Percentiles rank a stretch among this genome's conserved stretches.
Conservation (phyloP, 2,329 filamentous ascomycete genomes). For the Arachnomyces sp. region DNA sequence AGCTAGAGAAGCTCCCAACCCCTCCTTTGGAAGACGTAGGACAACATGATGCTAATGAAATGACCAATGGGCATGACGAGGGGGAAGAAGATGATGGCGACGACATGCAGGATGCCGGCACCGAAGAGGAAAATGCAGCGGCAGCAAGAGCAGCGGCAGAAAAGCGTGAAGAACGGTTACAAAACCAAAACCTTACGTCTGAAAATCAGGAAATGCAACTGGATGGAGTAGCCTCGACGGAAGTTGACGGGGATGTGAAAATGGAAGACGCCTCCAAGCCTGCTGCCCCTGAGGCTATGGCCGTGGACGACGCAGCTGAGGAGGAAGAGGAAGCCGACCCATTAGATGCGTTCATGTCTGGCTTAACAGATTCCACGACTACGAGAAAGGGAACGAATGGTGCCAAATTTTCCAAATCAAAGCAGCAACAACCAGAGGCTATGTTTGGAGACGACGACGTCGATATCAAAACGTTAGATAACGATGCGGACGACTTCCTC, state of each 20-base stretch:
- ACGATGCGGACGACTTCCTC: constrained; percentile 57
- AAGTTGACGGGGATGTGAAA: constrained; percentile 41
- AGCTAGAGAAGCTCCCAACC: constrained; percentile 82
- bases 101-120: constrained; percentile 68
- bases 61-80: constrained; percentile 33
- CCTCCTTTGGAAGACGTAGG: constrained; percentile 60
- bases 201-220: constrained; percentile 14
- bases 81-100: constrained; percentile 67
- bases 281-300: constrained; percentile 30
- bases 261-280: constrained; percentile 37
- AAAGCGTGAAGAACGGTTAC: constrained; percentile 63
- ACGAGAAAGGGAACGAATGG: constrained; percentile 30
- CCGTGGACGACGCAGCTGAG: constrained; percentile 27
- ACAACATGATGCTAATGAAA: constrained; percentile 49
- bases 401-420: constrained; percentile 36
- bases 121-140: constrained; percentile 80
- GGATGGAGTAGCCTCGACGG: constrained; percentile 25
- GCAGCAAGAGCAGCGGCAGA: constrained; percentile 80
- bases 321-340: constrained; percentile 75
- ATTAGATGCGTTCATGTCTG: constrained; percentile 94
- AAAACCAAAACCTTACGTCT: constrained; percentile 35
- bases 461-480: constrained; percentile 54
- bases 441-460: constrained; percentile 84
- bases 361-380: constrained; percentile 47
- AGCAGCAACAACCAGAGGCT: constrained; percentile 65